Evolutionary conservation across 306 rosid genomes (phyloP).

Genomic region (Fragaria iinumae): DNA sequence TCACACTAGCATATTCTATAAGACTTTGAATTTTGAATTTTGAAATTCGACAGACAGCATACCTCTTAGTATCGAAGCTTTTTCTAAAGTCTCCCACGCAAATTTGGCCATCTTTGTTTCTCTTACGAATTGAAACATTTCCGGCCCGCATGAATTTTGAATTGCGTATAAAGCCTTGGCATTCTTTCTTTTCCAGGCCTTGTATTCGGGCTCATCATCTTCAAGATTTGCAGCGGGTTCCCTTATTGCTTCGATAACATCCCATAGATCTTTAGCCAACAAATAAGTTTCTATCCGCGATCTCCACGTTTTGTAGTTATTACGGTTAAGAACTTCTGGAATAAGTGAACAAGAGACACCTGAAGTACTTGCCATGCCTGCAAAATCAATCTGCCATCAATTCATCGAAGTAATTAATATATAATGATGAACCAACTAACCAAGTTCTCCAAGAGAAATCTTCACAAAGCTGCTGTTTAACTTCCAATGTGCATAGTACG

Average conservation of each 20-base stretch:
- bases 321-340: background rate
- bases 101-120: background rate
- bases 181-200: slow-evolving; percentile 1
- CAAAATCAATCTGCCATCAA: background rate
- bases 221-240: background rate
- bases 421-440: background rate
- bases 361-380: background rate
- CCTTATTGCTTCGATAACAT: background rate
- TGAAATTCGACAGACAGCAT: background rate
- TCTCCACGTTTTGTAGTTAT: slow-evolving; percentile 15
- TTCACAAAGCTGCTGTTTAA: background rate
- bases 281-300: background rate
- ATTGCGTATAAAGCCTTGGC: slow-evolving; percentile 13
- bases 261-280: slow-evolving; percentile 12
- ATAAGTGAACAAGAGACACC: background rate
- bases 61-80: background rate
- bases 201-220: background rate
- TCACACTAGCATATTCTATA: too few species aligned
- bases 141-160: background rate
- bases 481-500: background rate
- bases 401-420: background rate
- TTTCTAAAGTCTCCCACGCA: slow-evolving; percentile 11
- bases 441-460: background rate
- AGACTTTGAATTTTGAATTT: too few species aligned
- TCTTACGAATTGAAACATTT: background rate